Base-by-base conservation (phyloP, 305 asterid genomes). In the Ilex paraguariensis region DNA sequence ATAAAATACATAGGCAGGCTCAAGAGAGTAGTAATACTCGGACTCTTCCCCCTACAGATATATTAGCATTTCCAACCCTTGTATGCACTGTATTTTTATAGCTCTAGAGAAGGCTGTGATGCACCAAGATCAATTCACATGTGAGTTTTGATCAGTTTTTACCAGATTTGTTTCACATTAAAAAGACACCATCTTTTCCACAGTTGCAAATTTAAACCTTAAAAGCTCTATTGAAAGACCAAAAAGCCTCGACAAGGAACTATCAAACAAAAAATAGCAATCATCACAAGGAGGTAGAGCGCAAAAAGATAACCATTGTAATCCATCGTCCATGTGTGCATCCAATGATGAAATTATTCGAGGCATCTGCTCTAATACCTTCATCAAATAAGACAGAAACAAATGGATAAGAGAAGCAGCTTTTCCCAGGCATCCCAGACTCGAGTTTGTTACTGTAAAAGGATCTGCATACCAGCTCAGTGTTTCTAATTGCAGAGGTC, bases 331-430 rank as follows among this genome's bases (percentile, higher is more conserved):
- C 74, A 85, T 79, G 40, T 85, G 90, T 60, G 87, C 85, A 84
- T 90, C 97, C 70, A 90, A 62, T 33, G 91, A 72, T 28, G 94
- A 90, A 73, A 87, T 76, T 59, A 84, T 82, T 63, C 12, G 84
- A 69, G 97, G 94, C 88, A 90, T 66, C 80, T 87, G 94, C 73
- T 83, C 83, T 74, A 90, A 73, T 39, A 71, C 83, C 92, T 87
- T 78, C 60, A 69, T 60, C 49, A 66, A 66, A 65, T 30, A 44
- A 46, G 16, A 66, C 61, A 76, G 31, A 16, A 54, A 54, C 69
- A 52, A 21, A 33, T 60, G 17, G 63, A 49, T 63, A 48, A 60
- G 79, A 62, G 58, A 15, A 33, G 36, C 57, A 31, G 62, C 51
- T 63, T 65, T 48, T 46, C 63, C 16, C 30, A 56, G 61, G 45